Conservation (phyloP, 75 land plant genomes). For the Cryptomeria japonica region DNA sequence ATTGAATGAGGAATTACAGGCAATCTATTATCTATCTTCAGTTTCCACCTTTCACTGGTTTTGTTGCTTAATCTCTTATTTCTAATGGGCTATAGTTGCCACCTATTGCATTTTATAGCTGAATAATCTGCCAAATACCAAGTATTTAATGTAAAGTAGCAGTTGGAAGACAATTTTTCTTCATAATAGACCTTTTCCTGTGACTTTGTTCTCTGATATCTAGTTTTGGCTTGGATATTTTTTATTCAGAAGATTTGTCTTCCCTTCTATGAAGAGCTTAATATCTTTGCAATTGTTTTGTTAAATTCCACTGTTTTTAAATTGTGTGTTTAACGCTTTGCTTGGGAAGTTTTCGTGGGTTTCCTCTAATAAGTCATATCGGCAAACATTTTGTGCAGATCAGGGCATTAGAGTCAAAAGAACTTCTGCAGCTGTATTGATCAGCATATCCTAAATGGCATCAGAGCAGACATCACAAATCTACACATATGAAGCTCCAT, state of each 20-base stretch:
- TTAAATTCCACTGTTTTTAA: not conserved
- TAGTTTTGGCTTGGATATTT: not conserved
- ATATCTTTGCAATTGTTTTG: not conserved
- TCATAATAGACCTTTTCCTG: not conserved
- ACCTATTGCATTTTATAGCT: not conserved
- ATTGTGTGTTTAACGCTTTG: not conserved
- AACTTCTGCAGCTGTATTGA: not conserved
- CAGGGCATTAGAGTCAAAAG: not conserved
- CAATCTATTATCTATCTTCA: not conserved
- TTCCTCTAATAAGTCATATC: not conserved
- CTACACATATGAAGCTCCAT: constrained; percentile 53
- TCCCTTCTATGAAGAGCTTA: not conserved
- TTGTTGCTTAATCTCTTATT: not conserved
- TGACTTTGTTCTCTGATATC: not conserved
- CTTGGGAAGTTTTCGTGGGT: not conserved
- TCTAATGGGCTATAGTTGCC: not conserved
- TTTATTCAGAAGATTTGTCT: not conserved
- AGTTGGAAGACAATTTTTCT: not conserved
- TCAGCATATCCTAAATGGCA: constrained; percentile 4
- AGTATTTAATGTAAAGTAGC: not conserved
- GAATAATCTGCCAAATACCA: not conserved
- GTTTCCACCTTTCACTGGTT: not conserved
- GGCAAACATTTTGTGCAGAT: not conserved
- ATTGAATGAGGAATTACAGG: not conserved
- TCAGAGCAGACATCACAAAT: constrained; percentile 13